Evolutionary conservation across 306 rosid species (phyloP).

Genomic region (Alnus glutinosa): DNA sequence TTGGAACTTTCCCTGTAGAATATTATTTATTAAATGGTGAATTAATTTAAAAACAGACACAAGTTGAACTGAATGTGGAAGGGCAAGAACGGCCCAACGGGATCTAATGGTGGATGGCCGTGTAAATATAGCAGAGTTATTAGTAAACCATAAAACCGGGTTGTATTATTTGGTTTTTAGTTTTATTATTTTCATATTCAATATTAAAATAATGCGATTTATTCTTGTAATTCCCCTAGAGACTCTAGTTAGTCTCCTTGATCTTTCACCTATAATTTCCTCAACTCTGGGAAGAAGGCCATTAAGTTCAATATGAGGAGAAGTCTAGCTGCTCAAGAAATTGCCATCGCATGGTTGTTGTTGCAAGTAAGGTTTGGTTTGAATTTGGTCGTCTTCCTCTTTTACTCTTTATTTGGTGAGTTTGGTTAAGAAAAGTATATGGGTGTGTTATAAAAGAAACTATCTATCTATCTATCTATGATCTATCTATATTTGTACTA

Average conservation of each 20-base stretch:
- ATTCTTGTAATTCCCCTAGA: too few species aligned
- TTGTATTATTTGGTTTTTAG: not conserved
- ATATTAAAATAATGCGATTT: not conserved
- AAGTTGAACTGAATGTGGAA: not conserved
- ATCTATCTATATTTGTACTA: not conserved
- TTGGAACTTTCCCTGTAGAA: not conserved
- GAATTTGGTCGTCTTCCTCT: conserved; percentile 35
- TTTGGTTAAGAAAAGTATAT: conserved; percentile 67
- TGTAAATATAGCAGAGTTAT: not conserved
- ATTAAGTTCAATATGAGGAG: too few species aligned
- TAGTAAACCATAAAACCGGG: too few species aligned
- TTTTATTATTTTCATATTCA: not conserved
- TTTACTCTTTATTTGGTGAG: conserved; percentile 62
- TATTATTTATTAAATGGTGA: not conserved
- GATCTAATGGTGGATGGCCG: not conserved
- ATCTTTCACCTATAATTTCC: too few species aligned
- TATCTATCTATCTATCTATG: too few species aligned
- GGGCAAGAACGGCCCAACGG: not conserved
- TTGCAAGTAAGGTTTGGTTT: conserved; percentile 74
- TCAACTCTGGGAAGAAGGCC: too few species aligned
- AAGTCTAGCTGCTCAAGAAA: conserved; percentile 24
- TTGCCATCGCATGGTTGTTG: conserved; percentile 51
- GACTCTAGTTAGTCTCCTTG: too few species aligned
- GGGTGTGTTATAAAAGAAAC: conserved; percentile 4
- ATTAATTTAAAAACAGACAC: not conserved